Conservation (phyloP, 352 stramenopile genomes). For the Phytophthora constricta region DNA sequence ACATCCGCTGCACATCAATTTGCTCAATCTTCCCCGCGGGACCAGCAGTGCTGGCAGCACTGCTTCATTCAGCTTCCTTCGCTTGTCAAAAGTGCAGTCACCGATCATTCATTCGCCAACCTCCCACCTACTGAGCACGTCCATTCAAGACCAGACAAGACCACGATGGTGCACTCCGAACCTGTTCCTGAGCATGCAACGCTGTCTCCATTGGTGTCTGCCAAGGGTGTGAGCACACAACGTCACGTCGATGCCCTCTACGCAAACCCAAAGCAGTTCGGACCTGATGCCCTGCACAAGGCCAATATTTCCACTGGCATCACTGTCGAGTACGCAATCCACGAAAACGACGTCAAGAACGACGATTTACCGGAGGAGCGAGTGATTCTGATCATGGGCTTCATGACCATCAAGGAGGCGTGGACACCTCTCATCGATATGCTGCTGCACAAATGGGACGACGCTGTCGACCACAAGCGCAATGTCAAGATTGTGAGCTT, state of each 20-base stretch:
- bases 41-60: too few relatives aligned
- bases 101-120: constrained; percentile 21
- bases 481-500: constrained; percentile 51
- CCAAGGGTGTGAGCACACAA: constrained; percentile 38
- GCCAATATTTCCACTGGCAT: constrained; percentile 44
- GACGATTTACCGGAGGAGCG: constrained; percentile 23
- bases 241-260: constrained; percentile 53
- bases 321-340: constrained; percentile 53
- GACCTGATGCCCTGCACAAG: constrained; percentile 16
- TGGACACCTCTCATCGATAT: constrained; percentile 55
- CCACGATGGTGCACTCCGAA: constrained; percentile 11
- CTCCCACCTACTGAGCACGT: neutral
- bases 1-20: constrained; percentile 10
- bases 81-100: too few relatives aligned
- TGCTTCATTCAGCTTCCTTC: neutral
- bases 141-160: neutral
- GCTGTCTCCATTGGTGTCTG: constrained; percentile 32
- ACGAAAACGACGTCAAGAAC: constrained; percentile 34
- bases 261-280: constrained; percentile 34
- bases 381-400: constrained; percentile 63
- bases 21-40: neutral
- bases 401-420: constrained; percentile 50
- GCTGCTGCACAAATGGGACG: constrained; percentile 46
- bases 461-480: constrained; percentile 20
- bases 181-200: constrained; percentile 3